These are phyloP conservation scores for Aspergillaceae sp. DNA, from an alignment of 2,329 filamentous ascomycete genomes.

Conservation along the genomic window DNA sequence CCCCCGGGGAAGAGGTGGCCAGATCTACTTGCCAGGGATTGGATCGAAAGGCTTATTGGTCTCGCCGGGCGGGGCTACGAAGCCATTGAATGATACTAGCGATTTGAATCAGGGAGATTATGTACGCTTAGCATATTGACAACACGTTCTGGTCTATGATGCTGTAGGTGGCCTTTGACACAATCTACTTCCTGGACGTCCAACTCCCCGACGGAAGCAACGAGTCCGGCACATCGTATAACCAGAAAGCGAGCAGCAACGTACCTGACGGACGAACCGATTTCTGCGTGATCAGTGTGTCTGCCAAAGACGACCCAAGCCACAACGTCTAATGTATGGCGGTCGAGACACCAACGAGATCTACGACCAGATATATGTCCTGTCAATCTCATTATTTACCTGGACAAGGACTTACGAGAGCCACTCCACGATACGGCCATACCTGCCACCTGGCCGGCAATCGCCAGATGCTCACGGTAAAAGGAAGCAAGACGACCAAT, in stretches of 20 bases:
- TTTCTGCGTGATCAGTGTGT: slow-evolving; percentile 36
- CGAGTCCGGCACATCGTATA: slow-evolving; percentile 21
- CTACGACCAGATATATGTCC: slow-evolving; percentile 36
- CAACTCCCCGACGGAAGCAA: slow-evolving; percentile 17
- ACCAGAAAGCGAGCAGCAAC: slow-evolving; percentile 34
- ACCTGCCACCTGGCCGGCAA: slow-evolving; percentile 19
- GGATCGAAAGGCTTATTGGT: slow-evolving; percentile 33
- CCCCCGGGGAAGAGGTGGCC: slow-evolving; percentile 29
- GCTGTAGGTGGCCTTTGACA: slow-evolving; percentile 22
- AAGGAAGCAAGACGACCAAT: slow-evolving; percentile 13
- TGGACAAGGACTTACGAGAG: slow-evolving; percentile 37
- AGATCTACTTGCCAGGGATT: slow-evolving; percentile 30
- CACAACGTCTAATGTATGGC: slow-evolving; percentile 46
- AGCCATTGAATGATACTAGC: slow-evolving; percentile 7
- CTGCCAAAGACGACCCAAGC: slow-evolving; percentile 30
- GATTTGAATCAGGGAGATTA: slow-evolving; percentile 14
- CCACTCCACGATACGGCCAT: slow-evolving; percentile 4
- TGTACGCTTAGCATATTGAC: slow-evolving; percentile 12
- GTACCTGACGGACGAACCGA: slow-evolving; percentile 27
- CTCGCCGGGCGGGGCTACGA: slow-evolving; percentile 29
- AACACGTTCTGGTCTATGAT: background rate
- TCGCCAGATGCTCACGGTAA: slow-evolving; percentile 32
- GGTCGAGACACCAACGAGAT: slow-evolving; percentile 31
- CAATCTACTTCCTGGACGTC: slow-evolving; percentile 36
- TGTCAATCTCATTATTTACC: slow-evolving; percentile 40